Evolutionary conservation across 176 grass and related monocot genomes (phyloP).

Genomic region (Musa schizocarpa): DNA sequence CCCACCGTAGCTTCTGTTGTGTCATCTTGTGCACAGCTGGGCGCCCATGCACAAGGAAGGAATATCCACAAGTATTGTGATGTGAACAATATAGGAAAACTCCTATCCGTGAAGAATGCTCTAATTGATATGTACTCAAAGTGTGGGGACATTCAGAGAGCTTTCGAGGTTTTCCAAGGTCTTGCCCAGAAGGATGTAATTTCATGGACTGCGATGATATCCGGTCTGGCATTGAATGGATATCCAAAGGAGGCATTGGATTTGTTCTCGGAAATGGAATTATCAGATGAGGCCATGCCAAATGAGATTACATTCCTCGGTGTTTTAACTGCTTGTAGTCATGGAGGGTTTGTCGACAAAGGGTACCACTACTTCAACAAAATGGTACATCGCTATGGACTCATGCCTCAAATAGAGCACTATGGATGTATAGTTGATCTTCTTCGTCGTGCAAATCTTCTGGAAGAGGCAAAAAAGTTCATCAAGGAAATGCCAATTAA

Average conservation of each 20-base stretch:
- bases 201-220: constrained; percentile 87
- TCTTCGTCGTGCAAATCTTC: constrained; percentile 69
- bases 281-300: constrained; percentile 39
- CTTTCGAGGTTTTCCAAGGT: constrained; percentile 53
- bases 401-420: constrained; percentile 59
- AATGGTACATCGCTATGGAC: constrained; percentile 54
- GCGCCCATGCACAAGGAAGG: constrained; percentile 55
- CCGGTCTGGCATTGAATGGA: constrained; percentile 73
- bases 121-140: constrained; percentile 94
- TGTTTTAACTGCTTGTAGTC: constrained; percentile 74
- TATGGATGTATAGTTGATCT: constrained; percentile 91
- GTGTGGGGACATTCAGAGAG: constrained; percentile 72
- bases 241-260: constrained; percentile 55
- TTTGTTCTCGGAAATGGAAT: constrained; percentile 88
- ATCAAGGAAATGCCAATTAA: constrained; percentile 63
- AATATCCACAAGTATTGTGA: constrained; percentile 78
- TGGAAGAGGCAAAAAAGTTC: constrained; percentile 46
- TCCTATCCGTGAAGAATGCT: constrained; percentile 58
- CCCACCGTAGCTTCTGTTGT: constrained; percentile 66
- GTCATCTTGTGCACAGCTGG: constrained; percentile 70
- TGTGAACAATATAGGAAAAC: constrained; percentile 47
- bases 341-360: constrained; percentile 74
- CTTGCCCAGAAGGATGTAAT: constrained; percentile 49
- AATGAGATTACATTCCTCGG: constrained; percentile 82
- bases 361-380: constrained; percentile 64